Evolutionary conservation across 2,329 filamentous ascomycete species (phyloP).

Genomic region (Pseudohalonectria lignicola): DNA sequence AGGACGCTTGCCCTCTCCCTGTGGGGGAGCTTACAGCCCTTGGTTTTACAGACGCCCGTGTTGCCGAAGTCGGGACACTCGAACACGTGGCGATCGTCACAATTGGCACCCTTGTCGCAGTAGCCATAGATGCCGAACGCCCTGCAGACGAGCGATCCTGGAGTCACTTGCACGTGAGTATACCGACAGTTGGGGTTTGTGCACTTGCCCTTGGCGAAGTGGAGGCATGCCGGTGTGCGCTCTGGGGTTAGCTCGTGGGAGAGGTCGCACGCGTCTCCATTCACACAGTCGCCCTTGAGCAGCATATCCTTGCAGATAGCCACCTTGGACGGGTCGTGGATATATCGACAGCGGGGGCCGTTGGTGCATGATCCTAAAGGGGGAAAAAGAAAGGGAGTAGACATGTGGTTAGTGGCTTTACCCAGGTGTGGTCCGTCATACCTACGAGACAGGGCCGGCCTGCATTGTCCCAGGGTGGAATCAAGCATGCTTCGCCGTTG

Average conservation of each 20-base stretch:
- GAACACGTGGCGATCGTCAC: constrained; percentile 74
- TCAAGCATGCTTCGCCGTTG: no score
- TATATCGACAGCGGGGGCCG: constrained; percentile 67
- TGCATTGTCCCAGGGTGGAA: no score
- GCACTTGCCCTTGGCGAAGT: constrained; percentile 85
- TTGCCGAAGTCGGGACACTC: constrained; percentile 96
- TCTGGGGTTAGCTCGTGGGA: constrained; percentile 79
- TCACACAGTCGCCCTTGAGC: constrained; percentile 64
- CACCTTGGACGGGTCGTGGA: constrained; percentile 78
- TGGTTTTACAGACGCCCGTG: constrained; percentile 69
- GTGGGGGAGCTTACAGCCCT: constrained; percentile 77
- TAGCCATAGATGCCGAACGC: constrained; percentile 80
- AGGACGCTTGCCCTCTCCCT: constrained; percentile 75
- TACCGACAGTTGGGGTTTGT: constrained; percentile 79
- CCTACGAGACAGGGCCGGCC: no score
- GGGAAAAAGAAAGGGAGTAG: constrained; percentile 10
- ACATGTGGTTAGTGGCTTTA: constrained; percentile 28
- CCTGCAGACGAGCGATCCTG: constrained; percentile 70
- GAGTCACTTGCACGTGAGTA: constrained; percentile 70
- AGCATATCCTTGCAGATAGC: constrained; percentile 85
- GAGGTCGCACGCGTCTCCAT: constrained; percentile 74
- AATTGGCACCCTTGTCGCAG: constrained; percentile 71
- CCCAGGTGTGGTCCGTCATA: not conserved
- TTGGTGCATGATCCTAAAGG: constrained; percentile 71
- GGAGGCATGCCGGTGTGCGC: constrained; percentile 77